Conservation (phyloP, 1,284 basidiomycete genomes). For the Leucoagaricus sp. region DNA sequence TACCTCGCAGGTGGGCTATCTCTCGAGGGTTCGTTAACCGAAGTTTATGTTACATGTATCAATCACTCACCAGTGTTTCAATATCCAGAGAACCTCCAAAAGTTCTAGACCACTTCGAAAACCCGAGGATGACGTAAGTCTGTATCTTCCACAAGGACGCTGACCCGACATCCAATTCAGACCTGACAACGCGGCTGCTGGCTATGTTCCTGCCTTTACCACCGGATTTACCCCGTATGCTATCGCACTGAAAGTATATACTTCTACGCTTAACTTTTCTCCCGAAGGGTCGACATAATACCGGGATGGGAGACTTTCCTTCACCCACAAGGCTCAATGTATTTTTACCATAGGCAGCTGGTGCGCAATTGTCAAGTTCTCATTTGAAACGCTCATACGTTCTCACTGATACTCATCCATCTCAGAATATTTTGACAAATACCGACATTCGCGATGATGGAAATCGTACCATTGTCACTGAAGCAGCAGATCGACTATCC, state of each 20-base stretch:
- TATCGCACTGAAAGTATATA: neutral
- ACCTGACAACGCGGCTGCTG: conserved; percentile 9
- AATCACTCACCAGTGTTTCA: neutral
- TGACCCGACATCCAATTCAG: neutral
- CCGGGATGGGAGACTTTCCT: conserved; percentile 24
- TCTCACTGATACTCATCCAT: neutral
- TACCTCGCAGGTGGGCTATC: conserved; percentile 12
- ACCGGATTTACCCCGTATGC: conserved; percentile 10
- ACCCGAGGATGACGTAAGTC: conserved; percentile 3
- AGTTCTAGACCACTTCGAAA: neutral
- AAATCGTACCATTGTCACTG: neutral
- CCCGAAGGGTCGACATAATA: neutral
- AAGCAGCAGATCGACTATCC: conserved; percentile 3
- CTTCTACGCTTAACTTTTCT: neutral
- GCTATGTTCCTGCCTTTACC: conserved; percentile 14
- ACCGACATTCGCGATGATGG: conserved; percentile 34
- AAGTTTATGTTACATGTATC: no score
- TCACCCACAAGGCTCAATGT: conserved; percentile 42
- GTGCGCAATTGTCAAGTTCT: conserved; percentile 20
- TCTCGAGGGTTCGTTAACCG: neutral
- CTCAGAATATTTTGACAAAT: conserved; percentile 43
- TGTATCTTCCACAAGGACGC: neutral
- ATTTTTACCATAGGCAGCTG: conserved; percentile 36
- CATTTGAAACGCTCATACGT: no score
- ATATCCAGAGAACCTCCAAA: neutral